Evolutionary conservation across 2,329 filamentous ascomycete genomes (phyloP).

Genomic region (Alternaria sp.): DNA sequence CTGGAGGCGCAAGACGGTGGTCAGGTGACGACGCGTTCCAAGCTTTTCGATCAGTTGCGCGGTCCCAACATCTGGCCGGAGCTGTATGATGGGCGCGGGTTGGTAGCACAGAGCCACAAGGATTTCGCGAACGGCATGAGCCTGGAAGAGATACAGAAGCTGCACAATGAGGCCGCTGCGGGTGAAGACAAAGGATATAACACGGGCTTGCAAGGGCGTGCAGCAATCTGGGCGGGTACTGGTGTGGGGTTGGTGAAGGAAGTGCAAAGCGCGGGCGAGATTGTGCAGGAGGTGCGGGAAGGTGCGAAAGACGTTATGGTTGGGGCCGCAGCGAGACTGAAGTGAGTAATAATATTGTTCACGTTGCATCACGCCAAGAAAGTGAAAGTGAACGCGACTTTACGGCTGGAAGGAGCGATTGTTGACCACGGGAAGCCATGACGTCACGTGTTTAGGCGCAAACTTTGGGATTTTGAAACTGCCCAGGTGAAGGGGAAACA

Average conservation of each 20-base stretch:
- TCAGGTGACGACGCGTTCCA: conserved; percentile 56
- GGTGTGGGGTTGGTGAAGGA: conserved; percentile 64
- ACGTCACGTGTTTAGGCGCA: not conserved
- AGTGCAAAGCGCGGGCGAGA: conserved; percentile 58
- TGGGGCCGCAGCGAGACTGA: conserved; percentile 9
- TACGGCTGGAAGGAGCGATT: not conserved
- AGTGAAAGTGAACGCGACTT: not conserved
- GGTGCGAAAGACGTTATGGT: conserved; percentile 46
- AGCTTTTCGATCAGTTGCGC: conserved; percentile 60
- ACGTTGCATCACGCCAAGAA: not conserved
- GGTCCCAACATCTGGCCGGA: conserved; percentile 66
- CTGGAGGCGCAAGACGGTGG: conserved; percentile 58
- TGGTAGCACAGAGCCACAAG: conserved; percentile 60
- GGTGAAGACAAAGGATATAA: conserved; percentile 60
- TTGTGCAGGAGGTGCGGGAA: conserved; percentile 54
- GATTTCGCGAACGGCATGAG: conserved; percentile 49
- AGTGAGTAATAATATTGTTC: not conserved
- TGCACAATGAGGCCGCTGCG: conserved; percentile 56
- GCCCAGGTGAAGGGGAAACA: too few relatives aligned
- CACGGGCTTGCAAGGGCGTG: conserved; percentile 58
- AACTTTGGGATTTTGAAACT: not conserved
- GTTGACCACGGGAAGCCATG: not conserved
- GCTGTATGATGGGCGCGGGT: conserved; percentile 63
- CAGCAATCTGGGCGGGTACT: conserved; percentile 64
- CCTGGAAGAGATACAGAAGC: conserved; percentile 51